Base-by-base conservation (phyloP, 192 early-diverging fungal species). In the Chytriomyces sp. region DNA sequence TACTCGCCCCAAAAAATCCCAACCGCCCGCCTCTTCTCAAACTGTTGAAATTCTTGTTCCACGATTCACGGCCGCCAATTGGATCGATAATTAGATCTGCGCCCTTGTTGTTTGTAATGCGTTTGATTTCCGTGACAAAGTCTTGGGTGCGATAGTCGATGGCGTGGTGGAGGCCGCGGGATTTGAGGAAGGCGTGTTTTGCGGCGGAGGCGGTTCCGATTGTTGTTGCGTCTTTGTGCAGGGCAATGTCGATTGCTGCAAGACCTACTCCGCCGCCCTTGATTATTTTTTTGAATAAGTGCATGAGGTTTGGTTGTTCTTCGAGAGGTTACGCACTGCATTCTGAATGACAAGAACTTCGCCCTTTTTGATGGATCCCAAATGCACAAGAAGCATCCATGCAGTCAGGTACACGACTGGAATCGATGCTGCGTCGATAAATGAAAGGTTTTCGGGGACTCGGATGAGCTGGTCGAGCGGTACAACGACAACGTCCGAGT, bases 381-480 rank as follows among this genome's bases (percentile, higher is more conserved):
- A 50, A 28, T 76, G 76, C 24, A 67, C 64, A 43, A 82, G 62
- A 62, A 82, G 92, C 46, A 89, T 89, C 72, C 93, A 96, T 69
- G 91, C 92, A n/a, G 95, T 96, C 45, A 92, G 91, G 67, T 92
- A 96, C 3, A 93, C 94, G 43, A 95, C 89, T 64, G 85, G 93
- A 35, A 96, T 78, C 0, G 92, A 92, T 8, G 93, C 92, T 24
- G 95, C 94, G 46, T 96, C 90, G 61, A 92, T 92, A 66, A 91
- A 93, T 1, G 90, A 88, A 43, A 94, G 80, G 16, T 79, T 82
- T 5, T 71, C 71, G 10, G 94, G 95, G 10, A 92, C 90, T 13
- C 82, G 77, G 68, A 92, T 80, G 48, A 91, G 20, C 45, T 61
- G 67, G 18, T 20, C 45, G n/a, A 57, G 45, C 8, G 9, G 18